Base-by-base conservation (phyloP, 331 rosid genomes). In the Cydonia oblonga region DNA sequence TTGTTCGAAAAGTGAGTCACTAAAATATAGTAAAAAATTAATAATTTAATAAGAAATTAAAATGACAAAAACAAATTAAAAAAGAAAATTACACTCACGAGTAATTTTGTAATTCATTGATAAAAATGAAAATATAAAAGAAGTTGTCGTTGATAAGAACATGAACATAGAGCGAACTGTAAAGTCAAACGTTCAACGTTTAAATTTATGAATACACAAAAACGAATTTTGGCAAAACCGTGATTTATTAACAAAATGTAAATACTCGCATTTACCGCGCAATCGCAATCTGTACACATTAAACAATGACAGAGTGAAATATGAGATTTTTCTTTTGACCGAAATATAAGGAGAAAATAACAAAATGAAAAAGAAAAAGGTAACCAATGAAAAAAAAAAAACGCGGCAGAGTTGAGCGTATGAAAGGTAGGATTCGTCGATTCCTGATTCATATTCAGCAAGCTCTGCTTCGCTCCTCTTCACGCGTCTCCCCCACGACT, bases 401-500 rank as follows among this genome's bases (percentile, higher is more conserved):
- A 78, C 85, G 81, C 84, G 64, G 75, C 70, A 5, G 70, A 72
- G 54, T 72, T 22, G 35, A 3, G 25, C 7, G 9, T 28, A 29
- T 62, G 32, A 62, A 62, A 18, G 7, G 67, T 16, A 1, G 23
- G 22, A 11, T 3, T 66, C 69, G 3, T 53, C 2, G 53, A 32
- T 32, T 57, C 56, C 4, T 35, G 75, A 23, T 33, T 57, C 66
- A 71, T 20, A 56, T 38, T 25, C 26, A 35, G 14, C 28, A n/a
- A 16, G 65, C 74, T 70, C 19, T 35, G 30, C 30, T 53, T 49
- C 30, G 67, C 42, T 35, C 42, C 71, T 81, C 79, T 54, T 57
- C 59, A 80, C 79, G 83, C 89, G 81, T 69, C 63, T 52, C 20
- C 73, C 6, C 49, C 73, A 81, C 77, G 67, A 61, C 83, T 79